These are phyloP conservation scores for Solanum ossicruentum DNA, from an alignment of 257 asterid genomes.

Conservation along the genomic window DNA sequence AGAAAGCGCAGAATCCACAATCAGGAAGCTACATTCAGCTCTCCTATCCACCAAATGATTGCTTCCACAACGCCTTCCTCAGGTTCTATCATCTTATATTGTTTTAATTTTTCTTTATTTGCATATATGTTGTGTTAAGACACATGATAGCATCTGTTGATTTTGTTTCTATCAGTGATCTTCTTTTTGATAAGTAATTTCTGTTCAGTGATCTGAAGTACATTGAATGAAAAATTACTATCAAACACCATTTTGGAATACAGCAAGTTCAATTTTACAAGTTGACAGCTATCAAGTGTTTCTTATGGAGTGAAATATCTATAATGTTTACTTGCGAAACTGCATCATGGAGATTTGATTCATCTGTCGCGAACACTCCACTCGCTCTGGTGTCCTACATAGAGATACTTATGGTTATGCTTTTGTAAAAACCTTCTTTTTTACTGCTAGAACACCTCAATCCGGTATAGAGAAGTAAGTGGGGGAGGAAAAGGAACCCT, in stretches of 20 bases:
- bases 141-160: background rate
- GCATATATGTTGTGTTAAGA: background rate
- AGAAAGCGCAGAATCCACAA: constrained; percentile 51
- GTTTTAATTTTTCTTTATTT: background rate
- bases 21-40: constrained; percentile 6
- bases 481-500: background rate
- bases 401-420: background rate
- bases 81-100: constrained; percentile 38
- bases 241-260: background rate
- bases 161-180: background rate
- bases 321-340: background rate
- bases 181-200: background rate
- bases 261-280: background rate
- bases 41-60: constrained; percentile 6
- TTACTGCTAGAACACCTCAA: background rate
- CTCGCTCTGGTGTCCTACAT: background rate
- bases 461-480: background rate
- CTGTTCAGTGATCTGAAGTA: background rate
- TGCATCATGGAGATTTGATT: background rate
- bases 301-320: background rate
- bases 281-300: background rate
- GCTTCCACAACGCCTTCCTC: constrained; percentile 19
- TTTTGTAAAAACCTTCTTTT: background rate
- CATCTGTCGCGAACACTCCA: background rate
- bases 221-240: background rate